These are phyloP conservation scores for Penicillium pulvis DNA, from an alignment of 495 filamentous ascomycete genomes.

Conservation along the genomic window DNA sequence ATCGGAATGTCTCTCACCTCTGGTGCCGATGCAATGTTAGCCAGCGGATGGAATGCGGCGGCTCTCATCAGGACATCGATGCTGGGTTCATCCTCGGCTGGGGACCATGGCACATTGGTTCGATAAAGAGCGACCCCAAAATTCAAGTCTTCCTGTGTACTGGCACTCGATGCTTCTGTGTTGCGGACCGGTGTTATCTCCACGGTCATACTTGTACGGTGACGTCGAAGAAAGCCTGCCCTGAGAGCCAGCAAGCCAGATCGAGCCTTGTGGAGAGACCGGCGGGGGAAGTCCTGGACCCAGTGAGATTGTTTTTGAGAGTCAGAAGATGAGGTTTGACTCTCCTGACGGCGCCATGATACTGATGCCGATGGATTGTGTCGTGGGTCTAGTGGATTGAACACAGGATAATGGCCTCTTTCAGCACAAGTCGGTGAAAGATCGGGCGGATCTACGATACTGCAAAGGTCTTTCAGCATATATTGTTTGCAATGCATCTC, in stretches of 20 bases:
- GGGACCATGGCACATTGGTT: conserved; percentile 20
- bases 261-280: conserved; percentile 38
- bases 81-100: not conserved
- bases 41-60: conserved; percentile 2
- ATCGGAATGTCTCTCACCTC: not conserved
- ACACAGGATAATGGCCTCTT: conserved; percentile 40
- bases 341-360: conserved; percentile 13
- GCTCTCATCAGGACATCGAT: conserved; percentile 3
- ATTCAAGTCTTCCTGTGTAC: conserved; percentile 35
- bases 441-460: conserved; percentile 8
- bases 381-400: conserved; percentile 36
- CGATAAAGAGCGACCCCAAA: conserved; percentile 40
- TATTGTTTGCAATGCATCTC: not conserved
- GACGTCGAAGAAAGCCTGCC: conserved; percentile 28
- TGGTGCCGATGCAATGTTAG: conserved; percentile 7
- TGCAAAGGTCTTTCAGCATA: conserved; percentile 2
- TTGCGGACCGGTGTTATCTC: not conserved
- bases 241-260: conserved; percentile 36
- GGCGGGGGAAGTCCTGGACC: conserved; percentile 31
- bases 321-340: conserved; percentile 14
- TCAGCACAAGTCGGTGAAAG: conserved; percentile 30
- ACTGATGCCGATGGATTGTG: conserved; percentile 31
- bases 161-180: conserved; percentile 19
- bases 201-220: conserved; percentile 3
- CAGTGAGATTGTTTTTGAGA: conserved; percentile 23